Conservation (phyloP, 495 filamentous ascomycete genomes). For the Tuber calosporum region DNA sequence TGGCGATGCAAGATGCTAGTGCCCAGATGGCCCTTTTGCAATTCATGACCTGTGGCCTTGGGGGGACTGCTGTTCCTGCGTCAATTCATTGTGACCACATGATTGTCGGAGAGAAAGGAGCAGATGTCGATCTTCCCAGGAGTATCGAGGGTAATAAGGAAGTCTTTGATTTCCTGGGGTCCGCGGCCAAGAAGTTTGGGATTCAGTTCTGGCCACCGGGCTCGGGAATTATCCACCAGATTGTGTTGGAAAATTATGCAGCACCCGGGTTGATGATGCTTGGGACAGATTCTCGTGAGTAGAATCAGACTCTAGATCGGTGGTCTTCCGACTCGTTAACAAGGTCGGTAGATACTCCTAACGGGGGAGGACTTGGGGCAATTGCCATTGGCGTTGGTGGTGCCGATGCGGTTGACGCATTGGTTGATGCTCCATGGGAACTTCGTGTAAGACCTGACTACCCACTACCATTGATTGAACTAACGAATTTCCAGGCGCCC, state of each 20-base stretch:
- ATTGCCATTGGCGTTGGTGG: constrained; percentile 97
- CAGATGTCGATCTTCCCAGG: constrained; percentile 75
- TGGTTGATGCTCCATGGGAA: constrained; percentile 96
- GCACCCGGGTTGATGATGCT: constrained; percentile 97
- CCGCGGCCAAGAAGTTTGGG: constrained; percentile 87
- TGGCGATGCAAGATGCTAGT: constrained; percentile 98
- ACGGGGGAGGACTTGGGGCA: constrained; percentile 83
- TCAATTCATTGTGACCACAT: constrained; percentile 99
- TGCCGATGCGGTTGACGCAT: constrained; percentile 92
- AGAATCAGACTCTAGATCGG: background rate
- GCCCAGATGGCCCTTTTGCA: constrained; percentile 97
- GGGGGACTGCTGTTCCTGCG: constrained; percentile 87
- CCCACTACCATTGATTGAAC: background rate
- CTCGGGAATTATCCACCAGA: constrained; percentile 98
- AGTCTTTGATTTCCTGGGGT: constrained; percentile 95
- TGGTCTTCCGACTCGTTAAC: constrained; percentile 3
- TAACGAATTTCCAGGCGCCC: constrained; percentile 55
- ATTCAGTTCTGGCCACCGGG: constrained; percentile 99
- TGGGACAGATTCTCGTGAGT: constrained; percentile 77
- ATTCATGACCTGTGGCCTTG: constrained; percentile 94
- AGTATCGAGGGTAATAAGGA: constrained; percentile 91
- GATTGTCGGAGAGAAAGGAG: constrained; percentile 90
- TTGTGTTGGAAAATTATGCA: constrained; percentile 97
- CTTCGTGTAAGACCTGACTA: constrained; percentile 47
- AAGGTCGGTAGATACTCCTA: constrained; percentile 61